These are phyloP conservation scores for Daldinia sp. DNA, from an alignment of 2,329 filamentous ascomycete genomes.

Conservation along the genomic window DNA sequence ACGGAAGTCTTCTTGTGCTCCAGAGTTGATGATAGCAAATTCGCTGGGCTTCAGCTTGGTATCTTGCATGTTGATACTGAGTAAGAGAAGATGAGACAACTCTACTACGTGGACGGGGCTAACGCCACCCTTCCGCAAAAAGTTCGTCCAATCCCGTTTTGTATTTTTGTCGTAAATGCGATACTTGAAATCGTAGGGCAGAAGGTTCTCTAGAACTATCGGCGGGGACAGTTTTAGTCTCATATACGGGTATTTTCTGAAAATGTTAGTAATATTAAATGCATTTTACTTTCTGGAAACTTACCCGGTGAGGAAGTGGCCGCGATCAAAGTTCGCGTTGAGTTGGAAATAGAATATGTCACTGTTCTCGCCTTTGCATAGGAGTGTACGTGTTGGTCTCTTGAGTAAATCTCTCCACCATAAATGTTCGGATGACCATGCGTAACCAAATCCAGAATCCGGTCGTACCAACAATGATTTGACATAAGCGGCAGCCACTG, in stretches of 20 bases:
- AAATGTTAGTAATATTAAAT: conserved; percentile 49
- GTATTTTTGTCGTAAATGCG: conserved; percentile 99
- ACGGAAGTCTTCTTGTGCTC: conserved; percentile 86
- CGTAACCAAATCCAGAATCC: conserved; percentile 95
- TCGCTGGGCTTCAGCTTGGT: conserved; percentile 95
- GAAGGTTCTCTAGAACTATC: conserved; percentile 90
- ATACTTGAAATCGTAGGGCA: conserved; percentile 99
- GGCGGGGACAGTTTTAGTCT: conserved; percentile 90
- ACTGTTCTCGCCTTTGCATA: conserved; percentile 86
- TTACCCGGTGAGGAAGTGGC: conserved; percentile 82
- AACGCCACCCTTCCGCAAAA: conserved; percentile 93
- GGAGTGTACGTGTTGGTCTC: conserved; percentile 85
- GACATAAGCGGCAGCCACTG: conserved; percentile 90
- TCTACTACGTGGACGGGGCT: conserved; percentile 98
- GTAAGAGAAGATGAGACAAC: conserved; percentile 88
- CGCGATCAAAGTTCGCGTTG: conserved; percentile 85
- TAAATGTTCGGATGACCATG: conserved; percentile 89
- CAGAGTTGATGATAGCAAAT: conserved; percentile 96
- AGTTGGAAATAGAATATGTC: conserved; percentile 98
- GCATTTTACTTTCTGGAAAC: conserved; percentile 37
- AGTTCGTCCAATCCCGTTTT: conserved; percentile 99
- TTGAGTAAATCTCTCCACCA: conserved; percentile 95
- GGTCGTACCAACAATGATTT: conserved; percentile 90
- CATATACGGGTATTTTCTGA: conserved; percentile 92
- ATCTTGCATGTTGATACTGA: conserved; percentile 97